Conservation (phyloP, 495 filamentous ascomycete genomes). For the Talaromyces thailandensis region DNA sequence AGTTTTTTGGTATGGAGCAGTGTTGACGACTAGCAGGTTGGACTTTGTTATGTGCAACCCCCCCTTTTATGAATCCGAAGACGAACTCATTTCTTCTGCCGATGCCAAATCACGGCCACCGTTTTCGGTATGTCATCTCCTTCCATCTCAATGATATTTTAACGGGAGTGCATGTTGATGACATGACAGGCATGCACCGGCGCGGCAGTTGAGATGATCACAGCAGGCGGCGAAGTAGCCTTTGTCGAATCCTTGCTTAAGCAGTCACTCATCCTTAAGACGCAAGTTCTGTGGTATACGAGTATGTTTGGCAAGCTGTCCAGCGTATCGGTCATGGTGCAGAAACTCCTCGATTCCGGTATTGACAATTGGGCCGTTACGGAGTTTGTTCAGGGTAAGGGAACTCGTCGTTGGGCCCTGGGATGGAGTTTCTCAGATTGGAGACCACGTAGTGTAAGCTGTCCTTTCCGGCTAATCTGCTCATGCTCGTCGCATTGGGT, state of each 20-base stretch:
- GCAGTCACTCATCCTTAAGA: constrained; percentile 54
- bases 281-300: constrained; percentile 75
- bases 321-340: constrained; percentile 57
- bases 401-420: constrained; percentile 79
- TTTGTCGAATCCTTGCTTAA: constrained; percentile 70
- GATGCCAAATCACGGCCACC: constrained; percentile 58
- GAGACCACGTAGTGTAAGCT: constrained; percentile 52
- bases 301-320: constrained; percentile 81
- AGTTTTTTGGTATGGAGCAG: neutral
- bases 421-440: constrained; percentile 74
- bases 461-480: neutral
- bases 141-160: neutral
- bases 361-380: constrained; percentile 78
- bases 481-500: neutral
- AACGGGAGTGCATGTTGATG: neutral
- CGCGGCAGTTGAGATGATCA: constrained; percentile 78
- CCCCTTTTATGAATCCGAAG: constrained; percentile 74
- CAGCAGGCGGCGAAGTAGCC: constrained; percentile 69
- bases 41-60: constrained; percentile 95
- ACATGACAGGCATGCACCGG: constrained; percentile 60
- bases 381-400: constrained; percentile 68
- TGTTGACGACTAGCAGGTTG: constrained; percentile 31
- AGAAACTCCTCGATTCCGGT: constrained; percentile 44
- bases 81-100: constrained; percentile 59
- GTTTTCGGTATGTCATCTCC: constrained; percentile 41